A percentile compares a stretch with the other conserved stretches of the same genome.
These are phyloP conservation scores for Colletotrichum orbiculare DNA, from an alignment of 2,329 filamentous ascomycete species.

Conservation along the genomic window DNA sequence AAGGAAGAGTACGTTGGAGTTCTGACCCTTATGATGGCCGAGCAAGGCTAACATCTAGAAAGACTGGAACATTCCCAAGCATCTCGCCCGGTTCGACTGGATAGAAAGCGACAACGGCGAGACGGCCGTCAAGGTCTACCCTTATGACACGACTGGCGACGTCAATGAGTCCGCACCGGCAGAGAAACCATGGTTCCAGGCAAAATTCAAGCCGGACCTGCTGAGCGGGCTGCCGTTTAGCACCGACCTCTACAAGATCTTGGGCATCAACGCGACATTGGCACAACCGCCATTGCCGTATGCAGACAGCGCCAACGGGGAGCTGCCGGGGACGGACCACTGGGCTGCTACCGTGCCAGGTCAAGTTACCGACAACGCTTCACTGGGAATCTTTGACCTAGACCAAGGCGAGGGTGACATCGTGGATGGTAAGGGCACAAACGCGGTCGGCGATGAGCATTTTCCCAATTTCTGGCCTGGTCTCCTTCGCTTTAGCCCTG, in stretches of 20 bases:
- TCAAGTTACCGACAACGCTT: constrained; percentile 16
- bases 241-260: constrained; percentile 49
- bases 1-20: constrained; percentile 52
- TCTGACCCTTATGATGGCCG: not conserved
- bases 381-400: constrained; percentile 17
- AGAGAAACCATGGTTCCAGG: constrained; percentile 56
- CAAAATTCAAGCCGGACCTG: constrained; percentile 54
- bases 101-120: constrained; percentile 47
- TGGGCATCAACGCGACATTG: constrained; percentile 56
- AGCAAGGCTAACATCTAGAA: not conserved
- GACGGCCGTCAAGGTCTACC: constrained; percentile 55
- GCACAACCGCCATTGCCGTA: constrained; percentile 60
- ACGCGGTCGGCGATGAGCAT: constrained; percentile 21
- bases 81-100: constrained; percentile 63
- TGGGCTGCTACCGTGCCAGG: constrained; percentile 54
- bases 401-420: constrained; percentile 18
- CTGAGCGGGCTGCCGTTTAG: constrained; percentile 56
- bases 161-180: constrained; percentile 46
- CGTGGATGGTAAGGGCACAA: not conserved
- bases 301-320: constrained; percentile 49
- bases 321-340: constrained; percentile 56
- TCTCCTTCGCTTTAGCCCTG: constrained; percentile 8
- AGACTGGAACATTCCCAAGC: constrained; percentile 68
- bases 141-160: constrained; percentile 50
- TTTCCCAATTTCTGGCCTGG: constrained; percentile 28